phyloP scores from a whole-genome alignment of 164 flowering plant species.

The Liriodendron chinense region DNA sequence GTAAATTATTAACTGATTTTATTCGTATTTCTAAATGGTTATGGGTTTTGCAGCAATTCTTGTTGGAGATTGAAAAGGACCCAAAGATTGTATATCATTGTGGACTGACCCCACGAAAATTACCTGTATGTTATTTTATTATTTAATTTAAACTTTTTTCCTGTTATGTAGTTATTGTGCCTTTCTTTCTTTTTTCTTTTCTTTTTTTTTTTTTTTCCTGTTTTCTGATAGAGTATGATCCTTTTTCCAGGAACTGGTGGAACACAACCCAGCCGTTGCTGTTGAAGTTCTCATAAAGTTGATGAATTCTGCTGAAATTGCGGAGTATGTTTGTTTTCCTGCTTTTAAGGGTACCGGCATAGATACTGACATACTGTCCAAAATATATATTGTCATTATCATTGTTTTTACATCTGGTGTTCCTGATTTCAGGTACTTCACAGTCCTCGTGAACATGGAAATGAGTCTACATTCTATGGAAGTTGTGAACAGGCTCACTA shows the following conservation, averaged over 20 bases:
- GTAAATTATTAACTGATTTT: not conserved
- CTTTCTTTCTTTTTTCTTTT: not conserved
- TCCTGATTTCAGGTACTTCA: slow-evolving; percentile 60
- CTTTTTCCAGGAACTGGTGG: slow-evolving; percentile 83
- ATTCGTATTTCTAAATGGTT: not conserved
- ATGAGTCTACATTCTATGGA: slow-evolving; percentile 99
- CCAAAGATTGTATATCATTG: slow-evolving; percentile 97
- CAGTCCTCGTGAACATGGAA: slow-evolving; percentile 91
- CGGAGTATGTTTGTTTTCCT: slow-evolving; percentile 50
- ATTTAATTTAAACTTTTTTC: not conserved
- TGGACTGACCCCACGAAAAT: slow-evolving; percentile 87
- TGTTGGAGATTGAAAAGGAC: slow-evolving; percentile 75
- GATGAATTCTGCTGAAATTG: slow-evolving; percentile 81
- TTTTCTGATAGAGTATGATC: not conserved
- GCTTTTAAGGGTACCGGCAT: not conserved
- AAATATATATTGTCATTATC: not conserved
- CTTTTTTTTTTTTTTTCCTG: too few relatives aligned
- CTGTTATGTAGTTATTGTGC: not conserved
- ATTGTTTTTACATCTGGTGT: not conserved
- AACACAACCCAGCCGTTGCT: slow-evolving; percentile 93
- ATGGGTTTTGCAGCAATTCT: slow-evolving; percentile 54
- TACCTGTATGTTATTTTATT: slow-evolving; percentile 65
- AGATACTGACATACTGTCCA: not conserved
- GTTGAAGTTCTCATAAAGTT: slow-evolving; percentile 88
- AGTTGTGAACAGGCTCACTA: slow-evolving; percentile 94